Evolutionary conservation across 2,329 filamentous ascomycete species (phyloP).

Genomic region (Diplodia corticola): DNA sequence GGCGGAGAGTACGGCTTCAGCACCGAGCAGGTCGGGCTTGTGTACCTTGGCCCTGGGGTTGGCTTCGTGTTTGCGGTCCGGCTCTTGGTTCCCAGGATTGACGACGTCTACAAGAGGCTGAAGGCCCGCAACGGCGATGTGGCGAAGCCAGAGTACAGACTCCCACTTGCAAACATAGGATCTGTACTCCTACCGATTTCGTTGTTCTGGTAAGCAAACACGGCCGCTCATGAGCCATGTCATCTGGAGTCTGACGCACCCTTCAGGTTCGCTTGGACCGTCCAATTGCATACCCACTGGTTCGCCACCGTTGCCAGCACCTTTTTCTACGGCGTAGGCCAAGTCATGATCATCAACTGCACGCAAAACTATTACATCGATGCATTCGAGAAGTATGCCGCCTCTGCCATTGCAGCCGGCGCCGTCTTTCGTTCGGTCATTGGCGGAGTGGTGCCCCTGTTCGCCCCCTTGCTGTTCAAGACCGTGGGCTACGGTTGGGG

Average conservation of each 20-base stretch:
- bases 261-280: slow-evolving; percentile 44
- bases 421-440: slow-evolving; percentile 50
- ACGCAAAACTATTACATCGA: slow-evolving; percentile 59
- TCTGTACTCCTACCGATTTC: slow-evolving; percentile 45
- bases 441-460: slow-evolving; percentile 50
- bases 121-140: slow-evolving; percentile 44
- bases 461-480: slow-evolving; percentile 48
- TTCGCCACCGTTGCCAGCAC: slow-evolving; percentile 43
- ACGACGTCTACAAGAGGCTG: slow-evolving; percentile 49
- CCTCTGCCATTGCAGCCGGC: slow-evolving; percentile 52
- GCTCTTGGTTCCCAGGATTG: slow-evolving; percentile 50
- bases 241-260: background rate
- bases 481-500: slow-evolving; percentile 53
- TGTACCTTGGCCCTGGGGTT: slow-evolving; percentile 48
- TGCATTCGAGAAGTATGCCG: slow-evolving; percentile 53
- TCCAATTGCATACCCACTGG: slow-evolving; percentile 46
- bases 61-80: slow-evolving; percentile 48
- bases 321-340: slow-evolving; percentile 54
- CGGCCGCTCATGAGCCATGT: background rate
- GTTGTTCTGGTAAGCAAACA: slow-evolving; percentile 43
- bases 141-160: slow-evolving; percentile 45
- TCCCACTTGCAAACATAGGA: slow-evolving; percentile 50
- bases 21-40: slow-evolving; percentile 48
- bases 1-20: slow-evolving; percentile 46
- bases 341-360: slow-evolving; percentile 55